A percentile compares a stretch with the other conserved stretches of the same genome.
Evolutionary conservation across 441 rosid species (phyloP).

Genomic region (Mallotus japonicus): DNA sequence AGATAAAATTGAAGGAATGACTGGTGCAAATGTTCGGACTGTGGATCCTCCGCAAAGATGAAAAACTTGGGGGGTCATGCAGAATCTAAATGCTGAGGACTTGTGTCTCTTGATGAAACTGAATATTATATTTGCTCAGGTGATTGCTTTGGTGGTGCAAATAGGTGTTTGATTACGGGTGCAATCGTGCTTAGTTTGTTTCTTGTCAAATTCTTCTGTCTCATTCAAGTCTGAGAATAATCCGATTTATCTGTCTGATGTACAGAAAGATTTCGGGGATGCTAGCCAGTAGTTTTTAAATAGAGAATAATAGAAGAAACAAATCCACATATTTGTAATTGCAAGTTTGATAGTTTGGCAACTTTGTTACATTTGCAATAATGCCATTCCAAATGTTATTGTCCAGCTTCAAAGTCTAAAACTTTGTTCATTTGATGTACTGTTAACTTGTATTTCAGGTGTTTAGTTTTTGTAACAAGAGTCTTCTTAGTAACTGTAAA

Average conservation of each 20-base stretch:
- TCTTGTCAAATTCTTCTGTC: conserved; percentile 29
- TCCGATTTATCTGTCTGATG: conserved; percentile 39
- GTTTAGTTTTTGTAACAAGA: no score
- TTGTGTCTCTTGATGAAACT: conserved; percentile 17
- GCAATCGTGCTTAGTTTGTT: conserved; percentile 36
- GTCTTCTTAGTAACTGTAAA: no score
- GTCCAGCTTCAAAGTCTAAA: no score
- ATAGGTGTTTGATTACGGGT: conserved; percentile 44
- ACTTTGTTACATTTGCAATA: conserved; percentile 28
- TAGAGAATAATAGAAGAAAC: conserved; percentile 49
- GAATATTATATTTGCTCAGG: conserved; percentile 31
- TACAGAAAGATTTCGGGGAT: conserved; percentile 40
- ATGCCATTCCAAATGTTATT: conserved; percentile 3
- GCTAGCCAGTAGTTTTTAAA: conserved; percentile 27
- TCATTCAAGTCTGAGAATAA: conserved; percentile 53
- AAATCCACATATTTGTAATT: conserved; percentile 36
- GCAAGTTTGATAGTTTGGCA: conserved; percentile 37
- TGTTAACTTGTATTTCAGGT: no score
- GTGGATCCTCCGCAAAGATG: conserved; percentile 92
- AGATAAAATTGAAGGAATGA: conserved; percentile 83
- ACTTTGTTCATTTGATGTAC: no score
- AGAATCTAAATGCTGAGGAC: background rate
- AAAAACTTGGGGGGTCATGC: conserved; percentile 20
- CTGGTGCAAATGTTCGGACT: conserved; percentile 80
- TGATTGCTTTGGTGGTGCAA: conserved; percentile 33